Percentiles rank a stretch among this genome's conserved stretches.
Evolutionary conservation across 2,329 filamentous ascomycete species (phyloP).

Genomic region (Colletotrichum echinochloae): DNA sequence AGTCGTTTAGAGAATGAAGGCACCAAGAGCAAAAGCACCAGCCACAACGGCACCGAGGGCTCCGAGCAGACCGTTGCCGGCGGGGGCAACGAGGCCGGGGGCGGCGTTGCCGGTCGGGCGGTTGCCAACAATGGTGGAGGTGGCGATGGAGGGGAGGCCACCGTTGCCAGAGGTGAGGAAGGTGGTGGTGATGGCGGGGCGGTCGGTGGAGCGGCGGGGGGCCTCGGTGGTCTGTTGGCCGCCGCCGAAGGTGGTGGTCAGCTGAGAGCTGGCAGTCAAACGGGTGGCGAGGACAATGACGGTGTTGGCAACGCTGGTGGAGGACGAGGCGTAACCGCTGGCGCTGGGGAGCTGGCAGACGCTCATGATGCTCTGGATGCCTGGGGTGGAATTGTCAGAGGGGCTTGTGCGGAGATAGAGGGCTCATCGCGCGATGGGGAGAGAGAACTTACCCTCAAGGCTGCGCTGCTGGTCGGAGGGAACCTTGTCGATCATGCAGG

Average conservation of each 20-base stretch:
- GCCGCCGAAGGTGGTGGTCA: slow-evolving; percentile 51
- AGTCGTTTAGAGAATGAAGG: slow-evolving; percentile 38
- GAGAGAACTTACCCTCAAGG: slow-evolving; percentile 33
- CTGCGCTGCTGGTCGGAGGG: slow-evolving; percentile 39
- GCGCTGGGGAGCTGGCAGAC: slow-evolving; percentile 51
- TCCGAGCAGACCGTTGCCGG: slow-evolving; percentile 32
- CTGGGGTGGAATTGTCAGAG: slow-evolving; percentile 38
- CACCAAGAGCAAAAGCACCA: slow-evolving; percentile 36
- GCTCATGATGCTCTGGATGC: slow-evolving; percentile 51
- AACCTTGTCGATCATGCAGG: slow-evolving; percentile 52
- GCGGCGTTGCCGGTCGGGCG: slow-evolving; percentile 36
- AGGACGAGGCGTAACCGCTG: slow-evolving; percentile 44
- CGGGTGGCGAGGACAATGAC: slow-evolving; percentile 49
- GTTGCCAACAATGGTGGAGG: slow-evolving; percentile 33
- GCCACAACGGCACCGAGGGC: slow-evolving; percentile 33
- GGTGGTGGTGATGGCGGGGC: slow-evolving; percentile 35
- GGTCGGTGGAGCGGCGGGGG: slow-evolving; percentile 19
- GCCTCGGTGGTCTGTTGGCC: slow-evolving; percentile 6
- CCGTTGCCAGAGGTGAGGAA: slow-evolving; percentile 37
- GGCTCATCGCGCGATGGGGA: too few relatives aligned
- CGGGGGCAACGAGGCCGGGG: slow-evolving; percentile 23
- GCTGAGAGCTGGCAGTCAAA: slow-evolving; percentile 49
- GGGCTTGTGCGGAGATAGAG: background rate
- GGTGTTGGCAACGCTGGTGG: slow-evolving; percentile 43
- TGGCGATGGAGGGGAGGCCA: slow-evolving; percentile 36